A percentile compares a stretch with the other conserved stretches of the same genome.
phyloP scores from a whole-genome alignment of 768 basidiomycete species.

The Amanita jacksonii region DNA sequence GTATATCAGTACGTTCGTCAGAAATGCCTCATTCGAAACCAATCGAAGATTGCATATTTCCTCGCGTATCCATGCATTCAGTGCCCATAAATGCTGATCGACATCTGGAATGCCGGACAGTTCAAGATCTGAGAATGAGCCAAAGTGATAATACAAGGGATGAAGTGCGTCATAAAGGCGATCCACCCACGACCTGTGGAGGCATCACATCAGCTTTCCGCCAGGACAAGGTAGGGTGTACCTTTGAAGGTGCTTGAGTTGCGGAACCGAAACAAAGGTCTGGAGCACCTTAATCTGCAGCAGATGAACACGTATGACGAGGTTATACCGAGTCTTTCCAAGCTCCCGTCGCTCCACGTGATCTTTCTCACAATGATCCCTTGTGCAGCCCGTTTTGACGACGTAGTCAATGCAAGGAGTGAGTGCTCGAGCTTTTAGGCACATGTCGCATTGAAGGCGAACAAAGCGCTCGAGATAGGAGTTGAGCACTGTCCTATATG shows the following conservation, averaged over 20 bases:
- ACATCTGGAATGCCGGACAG: slow-evolving; percentile 29
- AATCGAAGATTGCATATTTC: slow-evolving; percentile 26
- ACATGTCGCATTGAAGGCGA: slow-evolving; percentile 22
- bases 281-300: slow-evolving; percentile 42
- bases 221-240: neutral
- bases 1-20: slow-evolving; percentile 31
- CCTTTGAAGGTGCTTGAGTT: slow-evolving; percentile 1
- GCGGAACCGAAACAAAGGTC: slow-evolving; percentile 15
- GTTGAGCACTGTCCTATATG: slow-evolving; percentile 18
- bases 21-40: slow-evolving; percentile 17
- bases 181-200: slow-evolving; percentile 33
- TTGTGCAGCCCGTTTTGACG: slow-evolving; percentile 23
- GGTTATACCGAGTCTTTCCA: slow-evolving; percentile 28
- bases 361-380: slow-evolving; percentile 23
- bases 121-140: slow-evolving; percentile 29
- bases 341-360: slow-evolving; percentile 19
- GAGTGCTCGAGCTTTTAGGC: slow-evolving; percentile 28
- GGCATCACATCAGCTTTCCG: slow-evolving; percentile 1
- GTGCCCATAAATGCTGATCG: slow-evolving; percentile 22
- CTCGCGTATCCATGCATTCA: slow-evolving; percentile 37
- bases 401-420: slow-evolving; percentile 17
- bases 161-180: slow-evolving; percentile 40
- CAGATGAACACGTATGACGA: slow-evolving; percentile 33
- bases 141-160: slow-evolving; percentile 38
- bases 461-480: slow-evolving; percentile 20